These are phyloP conservation scores for Anisodus acutangulus DNA, from an alignment of 257 asterid genomes.

Conservation along the genomic window DNA sequence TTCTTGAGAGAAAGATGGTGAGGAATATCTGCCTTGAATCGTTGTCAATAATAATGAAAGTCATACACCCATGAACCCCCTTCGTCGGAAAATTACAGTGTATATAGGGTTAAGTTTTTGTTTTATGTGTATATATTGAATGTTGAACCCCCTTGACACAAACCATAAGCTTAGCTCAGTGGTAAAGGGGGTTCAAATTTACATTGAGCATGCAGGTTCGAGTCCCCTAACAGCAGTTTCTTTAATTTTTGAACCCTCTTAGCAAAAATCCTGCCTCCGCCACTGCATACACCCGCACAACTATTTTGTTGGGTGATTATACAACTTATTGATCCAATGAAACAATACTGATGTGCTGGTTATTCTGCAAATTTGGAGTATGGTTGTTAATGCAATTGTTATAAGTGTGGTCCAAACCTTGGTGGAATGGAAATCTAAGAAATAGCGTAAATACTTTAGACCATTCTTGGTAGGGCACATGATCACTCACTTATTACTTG, in stretches of 20 bases:
- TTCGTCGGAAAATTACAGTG: no score
- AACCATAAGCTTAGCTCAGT: no score
- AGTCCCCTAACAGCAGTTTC: no score
- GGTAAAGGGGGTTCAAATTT: no score
- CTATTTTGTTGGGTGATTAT: background rate
- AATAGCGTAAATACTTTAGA: slow-evolving; percentile 7
- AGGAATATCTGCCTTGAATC: slow-evolving; percentile 3
- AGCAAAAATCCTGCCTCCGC: no score
- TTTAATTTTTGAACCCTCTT: no score
- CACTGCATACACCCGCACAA: background rate
- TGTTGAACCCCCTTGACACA: no score
- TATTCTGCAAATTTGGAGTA: background rate
- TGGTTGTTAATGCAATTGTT: slow-evolving; percentile 17
- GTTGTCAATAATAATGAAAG: slow-evolving; percentile 12
- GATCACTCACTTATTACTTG: slow-evolving; percentile 13
- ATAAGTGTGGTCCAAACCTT: background rate
- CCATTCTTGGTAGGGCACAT: background rate
- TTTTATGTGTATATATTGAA: no score
- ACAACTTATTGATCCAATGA: background rate
- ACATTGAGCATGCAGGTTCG: no score
- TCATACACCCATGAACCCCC: background rate
- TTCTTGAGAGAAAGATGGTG: background rate
- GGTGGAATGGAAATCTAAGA: background rate
- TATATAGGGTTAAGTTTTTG: no score
- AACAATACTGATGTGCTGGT: background rate